Evolutionary conservation across 306 rosid species (phyloP).

Genomic region (Ziziphus jujuba): DNA sequence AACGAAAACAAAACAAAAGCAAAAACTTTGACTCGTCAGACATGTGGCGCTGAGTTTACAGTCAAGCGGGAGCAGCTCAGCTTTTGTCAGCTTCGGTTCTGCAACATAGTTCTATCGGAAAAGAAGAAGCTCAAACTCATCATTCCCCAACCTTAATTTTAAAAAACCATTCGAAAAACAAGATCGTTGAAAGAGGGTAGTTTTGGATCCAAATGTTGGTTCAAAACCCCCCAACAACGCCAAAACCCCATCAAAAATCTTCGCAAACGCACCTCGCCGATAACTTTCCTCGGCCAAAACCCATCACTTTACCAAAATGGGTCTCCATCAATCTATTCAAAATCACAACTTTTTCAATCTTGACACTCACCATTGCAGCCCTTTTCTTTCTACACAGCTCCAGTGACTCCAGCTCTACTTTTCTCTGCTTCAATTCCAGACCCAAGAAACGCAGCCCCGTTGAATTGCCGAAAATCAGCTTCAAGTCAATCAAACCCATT

Average conservation of each 20-base stretch:
- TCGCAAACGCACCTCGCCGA: constrained; percentile 5
- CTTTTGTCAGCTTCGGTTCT: too few species aligned
- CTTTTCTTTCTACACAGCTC: constrained; percentile 37
- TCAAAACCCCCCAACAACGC: constrained; percentile 28
- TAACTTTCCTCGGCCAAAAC: constrained; percentile 24
- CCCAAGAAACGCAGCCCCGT: constrained; percentile 10
- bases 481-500: constrained; percentile 20
- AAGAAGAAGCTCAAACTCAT: too few species aligned
- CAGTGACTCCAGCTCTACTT: constrained; percentile 14
- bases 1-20: too few species aligned
- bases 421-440: constrained; percentile 27
- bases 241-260: constrained; percentile 15
- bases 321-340: constrained; percentile 29
- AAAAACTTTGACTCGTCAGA: too few species aligned
- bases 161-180: too few species aligned
- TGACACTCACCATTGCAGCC: constrained; percentile 27
- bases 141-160: constrained; percentile 1
- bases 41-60: too few species aligned
- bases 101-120: too few species aligned
- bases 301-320: constrained; percentile 29
- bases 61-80: too few species aligned
- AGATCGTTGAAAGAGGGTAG: background rate
- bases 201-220: constrained; percentile 36
- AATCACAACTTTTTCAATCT: constrained; percentile 29
- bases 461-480: constrained; percentile 6